Percentiles rank a stretch among this genome's conserved stretches.
These are phyloP conservation scores for Thermothielavioides terrestris DNA, from an alignment of 495 filamentous ascomycete genomes.

Conservation along the genomic window DNA sequence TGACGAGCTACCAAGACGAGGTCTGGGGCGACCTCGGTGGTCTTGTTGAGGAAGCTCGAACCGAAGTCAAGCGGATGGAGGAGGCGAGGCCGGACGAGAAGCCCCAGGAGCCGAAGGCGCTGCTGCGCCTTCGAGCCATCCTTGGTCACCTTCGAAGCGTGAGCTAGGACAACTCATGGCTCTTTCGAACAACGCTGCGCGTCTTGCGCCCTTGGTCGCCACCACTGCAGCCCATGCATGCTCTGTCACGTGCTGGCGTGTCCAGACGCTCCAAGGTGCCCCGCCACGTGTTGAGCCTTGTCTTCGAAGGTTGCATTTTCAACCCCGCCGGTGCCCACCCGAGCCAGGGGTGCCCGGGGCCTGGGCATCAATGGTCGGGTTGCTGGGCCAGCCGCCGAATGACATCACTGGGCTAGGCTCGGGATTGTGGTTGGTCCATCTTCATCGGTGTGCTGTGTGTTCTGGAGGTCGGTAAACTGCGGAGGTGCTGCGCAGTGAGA, in stretches of 20 bases:
- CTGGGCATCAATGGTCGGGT: slow-evolving; percentile 1
- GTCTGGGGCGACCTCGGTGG: slow-evolving; percentile 67
- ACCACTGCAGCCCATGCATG: not conserved
- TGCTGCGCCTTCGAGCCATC: slow-evolving; percentile 25
- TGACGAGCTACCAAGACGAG: slow-evolving; percentile 63
- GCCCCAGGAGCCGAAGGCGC: slow-evolving; percentile 20
- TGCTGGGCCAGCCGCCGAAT: slow-evolving; percentile 20
- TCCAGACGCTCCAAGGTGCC: not conserved
- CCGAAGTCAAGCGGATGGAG: slow-evolving; percentile 41
- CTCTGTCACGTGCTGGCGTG: slow-evolving; percentile 1
- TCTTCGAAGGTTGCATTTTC: slow-evolving; percentile 10
- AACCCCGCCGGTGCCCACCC: slow-evolving; percentile 15
- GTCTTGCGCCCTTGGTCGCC: no score
- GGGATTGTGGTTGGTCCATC: slow-evolving; percentile 15
- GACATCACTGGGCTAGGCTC: slow-evolving; percentile 15
- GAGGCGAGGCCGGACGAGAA: slow-evolving; percentile 15
- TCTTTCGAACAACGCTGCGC: no score
- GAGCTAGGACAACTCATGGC: not conserved
- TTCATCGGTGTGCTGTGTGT: no score
- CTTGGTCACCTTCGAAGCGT: slow-evolving; percentile 25
- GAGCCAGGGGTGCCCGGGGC: no score
- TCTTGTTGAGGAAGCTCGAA: slow-evolving; percentile 52
- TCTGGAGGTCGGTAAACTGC: no score
- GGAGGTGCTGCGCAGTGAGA: no score
- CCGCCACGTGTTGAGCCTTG: not conserved